phyloP scores from a whole-genome alignment of 352 stramenopile genomes.

The Blastocystis sp. region DNA sequence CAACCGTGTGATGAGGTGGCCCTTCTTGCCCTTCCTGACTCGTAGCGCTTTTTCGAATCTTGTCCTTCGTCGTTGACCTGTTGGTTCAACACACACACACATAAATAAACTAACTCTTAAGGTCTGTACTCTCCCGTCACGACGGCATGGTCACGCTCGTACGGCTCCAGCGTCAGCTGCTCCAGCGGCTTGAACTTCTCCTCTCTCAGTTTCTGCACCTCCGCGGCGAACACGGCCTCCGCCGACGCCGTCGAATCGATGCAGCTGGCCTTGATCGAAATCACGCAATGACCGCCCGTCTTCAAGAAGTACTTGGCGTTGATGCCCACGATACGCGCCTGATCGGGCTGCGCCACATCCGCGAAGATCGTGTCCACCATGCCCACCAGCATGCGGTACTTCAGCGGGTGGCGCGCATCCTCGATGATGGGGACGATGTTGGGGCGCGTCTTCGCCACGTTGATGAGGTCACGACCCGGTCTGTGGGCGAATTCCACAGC shows the following conservation, averaged over 20 bases:
- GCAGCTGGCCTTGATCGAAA: constrained; percentile 98
- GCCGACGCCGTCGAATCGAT: constrained; percentile 95
- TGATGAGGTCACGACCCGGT: constrained; percentile 95
- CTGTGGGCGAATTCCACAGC: constrained; percentile 98
- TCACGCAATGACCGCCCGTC: constrained; percentile 96
- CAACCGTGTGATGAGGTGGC: too few relatives aligned
- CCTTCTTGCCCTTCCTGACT: too few relatives aligned
- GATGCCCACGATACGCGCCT: constrained; percentile 95
- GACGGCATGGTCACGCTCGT: constrained; percentile 97
- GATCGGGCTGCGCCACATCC: constrained; percentile 97
- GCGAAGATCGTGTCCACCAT: constrained; percentile 99
- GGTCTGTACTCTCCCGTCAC: constrained; percentile 92
- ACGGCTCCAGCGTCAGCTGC: constrained; percentile 97
- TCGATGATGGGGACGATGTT: constrained; percentile 99
- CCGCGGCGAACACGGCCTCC: constrained; percentile 93
- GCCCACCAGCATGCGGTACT: constrained; percentile 96
- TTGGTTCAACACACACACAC: background rate
- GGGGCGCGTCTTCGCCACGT: constrained; percentile 95
- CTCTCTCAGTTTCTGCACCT: constrained; percentile 94
- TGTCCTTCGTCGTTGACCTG: too few relatives aligned
- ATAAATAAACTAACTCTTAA: constrained; percentile 40
- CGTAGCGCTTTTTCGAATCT: too few relatives aligned
- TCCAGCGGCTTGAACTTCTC: constrained; percentile 97
- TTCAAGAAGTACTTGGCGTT: constrained; percentile 99
- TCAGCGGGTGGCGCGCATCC: constrained; percentile 92